Evolutionary conservation across 1,284 basidiomycete genomes (phyloP).

Genomic region (Tremellales sp.): DNA sequence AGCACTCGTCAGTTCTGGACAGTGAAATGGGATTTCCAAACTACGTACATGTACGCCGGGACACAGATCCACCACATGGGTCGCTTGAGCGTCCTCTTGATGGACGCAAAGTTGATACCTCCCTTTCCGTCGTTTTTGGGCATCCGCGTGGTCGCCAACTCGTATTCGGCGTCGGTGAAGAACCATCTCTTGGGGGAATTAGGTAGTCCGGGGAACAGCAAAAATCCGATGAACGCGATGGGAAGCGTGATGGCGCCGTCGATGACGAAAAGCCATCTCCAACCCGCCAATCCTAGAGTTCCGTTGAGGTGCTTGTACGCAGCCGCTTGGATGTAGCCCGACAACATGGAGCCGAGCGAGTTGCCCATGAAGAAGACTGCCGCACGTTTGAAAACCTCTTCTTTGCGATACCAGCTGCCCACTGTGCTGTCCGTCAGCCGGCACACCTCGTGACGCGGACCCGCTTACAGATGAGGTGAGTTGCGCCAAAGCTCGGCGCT

Average conservation of each 20-base stretch:
- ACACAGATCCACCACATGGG: constrained; percentile 29
- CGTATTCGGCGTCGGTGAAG: constrained; percentile 21
- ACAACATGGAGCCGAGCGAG: constrained; percentile 23
- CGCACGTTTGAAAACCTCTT: constrained; percentile 27
- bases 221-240: constrained; percentile 25
- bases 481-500: constrained; percentile 24
- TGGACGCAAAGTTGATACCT: constrained; percentile 21
- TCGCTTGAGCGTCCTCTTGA: constrained; percentile 19
- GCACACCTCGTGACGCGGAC: background rate
- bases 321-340: constrained; percentile 25
- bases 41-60: constrained; percentile 22
- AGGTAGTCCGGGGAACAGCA: constrained; percentile 30
- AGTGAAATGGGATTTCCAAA: background rate
- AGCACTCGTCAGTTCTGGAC: background rate
- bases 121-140: constrained; percentile 3
- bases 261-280: constrained; percentile 32
- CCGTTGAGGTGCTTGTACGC: constrained; percentile 25
- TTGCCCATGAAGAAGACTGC: constrained; percentile 28
- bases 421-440: constrained; percentile 28
- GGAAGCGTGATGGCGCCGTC: constrained; percentile 29
- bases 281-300: constrained; percentile 20
- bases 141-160: constrained; percentile 13
- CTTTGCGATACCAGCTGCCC: constrained; percentile 21
- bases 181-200: constrained; percentile 19
- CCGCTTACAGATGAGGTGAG: constrained; percentile 23